Conservation (phyloP, 139 green algal species). For the Micractinium sp. region DNA sequence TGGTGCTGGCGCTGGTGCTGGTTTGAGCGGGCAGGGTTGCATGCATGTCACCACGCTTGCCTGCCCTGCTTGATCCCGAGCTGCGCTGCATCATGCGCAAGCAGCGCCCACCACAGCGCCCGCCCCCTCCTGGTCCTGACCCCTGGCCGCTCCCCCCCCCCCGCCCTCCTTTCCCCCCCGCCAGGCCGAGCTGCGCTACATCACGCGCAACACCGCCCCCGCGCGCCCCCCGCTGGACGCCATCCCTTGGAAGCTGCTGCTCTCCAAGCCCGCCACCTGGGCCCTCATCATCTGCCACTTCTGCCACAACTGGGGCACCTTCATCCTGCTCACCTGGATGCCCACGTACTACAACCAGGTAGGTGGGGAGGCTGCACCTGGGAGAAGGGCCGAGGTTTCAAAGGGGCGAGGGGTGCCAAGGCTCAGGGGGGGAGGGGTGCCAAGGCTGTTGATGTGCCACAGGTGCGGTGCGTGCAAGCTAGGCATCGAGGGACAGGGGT, state of each 20-base stretch:
- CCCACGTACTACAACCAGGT: conserved; percentile 96
- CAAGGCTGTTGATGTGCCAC: too few species aligned
- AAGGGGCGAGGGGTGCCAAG: neutral
- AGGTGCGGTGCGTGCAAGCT: too few species aligned
- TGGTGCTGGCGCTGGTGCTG: too few species aligned
- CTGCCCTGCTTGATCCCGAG: too few species aligned
- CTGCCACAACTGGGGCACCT: conserved; percentile 99
- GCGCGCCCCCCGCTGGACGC: neutral
- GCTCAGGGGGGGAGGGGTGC: too few species aligned
- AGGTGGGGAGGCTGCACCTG: neutral
- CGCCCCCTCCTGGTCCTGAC: neutral
- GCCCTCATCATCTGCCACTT: conserved; percentile 97
- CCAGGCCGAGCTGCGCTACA: conserved; percentile 36
- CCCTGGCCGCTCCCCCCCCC: too few species aligned
- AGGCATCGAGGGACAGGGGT: too few species aligned
- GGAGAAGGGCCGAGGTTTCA: neutral
- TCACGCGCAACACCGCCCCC: conserved; percentile 43
- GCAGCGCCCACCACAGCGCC: neutral
- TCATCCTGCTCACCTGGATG: conserved; percentile 99
- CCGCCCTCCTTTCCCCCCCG: neutral
- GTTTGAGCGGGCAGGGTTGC: too few species aligned
- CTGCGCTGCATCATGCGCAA: too few species aligned
- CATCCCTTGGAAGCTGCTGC: conserved; percentile 92
- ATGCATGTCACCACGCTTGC: too few species aligned
- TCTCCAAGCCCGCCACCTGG: conserved; percentile 91